Percentiles rank a stretch among this genome's conserved stretches.
phyloP scores from a whole-genome alignment of 176 grass and related monocot genomes.

The Leersia perrieri region DNA sequence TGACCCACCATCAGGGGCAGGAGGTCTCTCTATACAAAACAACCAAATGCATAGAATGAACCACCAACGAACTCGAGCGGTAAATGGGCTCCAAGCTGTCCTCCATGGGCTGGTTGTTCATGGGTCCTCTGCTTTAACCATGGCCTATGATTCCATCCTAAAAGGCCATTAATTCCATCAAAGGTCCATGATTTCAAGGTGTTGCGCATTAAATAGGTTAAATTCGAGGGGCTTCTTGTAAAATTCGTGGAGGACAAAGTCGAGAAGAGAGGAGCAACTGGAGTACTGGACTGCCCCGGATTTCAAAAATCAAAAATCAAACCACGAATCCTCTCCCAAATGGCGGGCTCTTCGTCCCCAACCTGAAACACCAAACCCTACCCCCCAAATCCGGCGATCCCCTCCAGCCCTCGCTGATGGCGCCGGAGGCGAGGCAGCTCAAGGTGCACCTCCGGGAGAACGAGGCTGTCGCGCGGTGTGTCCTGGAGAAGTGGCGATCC shows the following conservation, averaged over 20 bases:
- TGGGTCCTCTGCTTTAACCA: no score
- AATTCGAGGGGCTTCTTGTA: background rate
- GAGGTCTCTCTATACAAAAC: no score
- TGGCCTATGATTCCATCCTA: no score
- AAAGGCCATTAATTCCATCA: no score
- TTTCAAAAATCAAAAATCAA: constrained; percentile 1
- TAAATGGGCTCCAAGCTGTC: no score
- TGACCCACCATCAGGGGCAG: no score
- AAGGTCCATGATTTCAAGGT: no score
- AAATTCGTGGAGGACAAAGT: background rate
- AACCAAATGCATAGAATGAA: no score
- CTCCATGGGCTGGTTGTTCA: no score
- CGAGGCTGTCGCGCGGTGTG: constrained; percentile 52
- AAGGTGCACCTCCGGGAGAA: constrained; percentile 61
- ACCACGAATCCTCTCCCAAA: background rate
- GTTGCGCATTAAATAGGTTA: background rate
- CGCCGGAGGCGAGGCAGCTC: constrained; percentile 30
- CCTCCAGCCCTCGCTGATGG: constrained; percentile 5
- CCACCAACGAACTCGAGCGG: no score
- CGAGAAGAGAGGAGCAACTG: no score
- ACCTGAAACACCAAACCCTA: background rate
- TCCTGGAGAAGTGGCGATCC: constrained; percentile 69
- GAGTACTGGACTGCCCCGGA: no score
- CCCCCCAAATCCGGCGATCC: background rate
- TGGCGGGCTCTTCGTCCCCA: background rate